Evolutionary conservation across 257 asterid genomes (phyloP), one percentile per base, ranked within the genome.

Genomic region (Prunella vulgaris): DNA sequence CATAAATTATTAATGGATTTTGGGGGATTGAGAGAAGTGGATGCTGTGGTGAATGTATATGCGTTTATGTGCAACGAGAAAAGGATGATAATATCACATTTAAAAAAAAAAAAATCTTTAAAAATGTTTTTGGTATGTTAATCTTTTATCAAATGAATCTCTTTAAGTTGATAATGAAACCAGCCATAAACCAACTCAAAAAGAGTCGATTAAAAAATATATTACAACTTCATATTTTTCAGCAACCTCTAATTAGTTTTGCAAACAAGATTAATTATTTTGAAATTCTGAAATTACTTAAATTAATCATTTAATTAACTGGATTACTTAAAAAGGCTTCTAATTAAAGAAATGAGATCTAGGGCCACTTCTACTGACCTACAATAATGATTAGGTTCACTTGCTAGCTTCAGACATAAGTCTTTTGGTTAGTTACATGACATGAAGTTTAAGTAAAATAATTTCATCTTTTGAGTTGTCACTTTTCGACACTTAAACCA

Each of bases 391-490:
- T 49, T 60, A 57, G 73, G 69, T 66, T 24, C 7, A 15, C 38
- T 66, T 59, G 15, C 10, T 73, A 14, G 48, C 76, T 69, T 76
- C 37, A 33, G 37, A 32, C 25, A 20, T 3, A 76, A 64, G 76
- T 70, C 3, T 64, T n/a, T 44, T 7, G 38, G 52, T 78, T 74
- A 52, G 74, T 70, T 52, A 68, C 35, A 27, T 20, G 15, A 70
- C 80, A 68, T 74, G 8, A 70, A 59, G 66, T 38, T 38, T 21
- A 74, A 70, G 77, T 46, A 8, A 69, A 46, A 78, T 74, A 51
- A 74, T 64, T 44, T 56, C 74, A 18, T 49, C 76, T 56, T 72
- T 62, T 73, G 58, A 32, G 56, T 69, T 60, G 74, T 78, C 68
- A 57, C 70, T 52, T 49, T 67, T 57, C 66, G 20, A 42, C 60